Base-by-base conservation (phyloP, 139 green algal genomes). In the Coelastrella sp. region DNA sequence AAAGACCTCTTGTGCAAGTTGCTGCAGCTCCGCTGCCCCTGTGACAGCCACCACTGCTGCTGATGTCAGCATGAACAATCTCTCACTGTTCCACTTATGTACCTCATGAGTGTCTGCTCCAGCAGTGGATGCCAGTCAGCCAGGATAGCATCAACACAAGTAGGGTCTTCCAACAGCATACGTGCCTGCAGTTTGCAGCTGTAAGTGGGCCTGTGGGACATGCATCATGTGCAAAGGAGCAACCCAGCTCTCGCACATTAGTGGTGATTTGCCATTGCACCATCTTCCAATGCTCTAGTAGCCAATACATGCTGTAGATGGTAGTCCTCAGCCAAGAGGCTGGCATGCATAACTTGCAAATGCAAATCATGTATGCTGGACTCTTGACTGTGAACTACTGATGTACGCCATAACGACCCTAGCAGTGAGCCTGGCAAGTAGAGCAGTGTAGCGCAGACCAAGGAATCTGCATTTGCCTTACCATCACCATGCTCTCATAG, bases 401-500 rank as follows among this genome's bases (percentile, higher is more conserved):
- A 5, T 85, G 35, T 84, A 59, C 78, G n/a, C 79, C 22, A 19
- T 19, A 65, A 19, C 79, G 1, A 14, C 75, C 12, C 12, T 24
- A 49, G 19, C 15, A 14, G 22, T 22, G n/a, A 59, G n/a, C 27
- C 49, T 24, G 49, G 22, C 75, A 49, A 17, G 14, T 24, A 49
- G n/a, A 14, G 22, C 75, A 24, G 75, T 24, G 79, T 56, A 68
- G 49, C 17, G 1, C 15, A n/a, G 12, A 12, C 35, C 35, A 49
- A 49, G 35, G 35, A 49, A 49, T 49, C 35, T 49, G 35, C 35
- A 49, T 49, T 49, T 49, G 35, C 35, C 87, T 72, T 70, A 88
- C 88, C 94, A 96, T 96, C 11, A 96, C 91, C 78, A 96, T 90
- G 61, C 88, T 89, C 65, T 97, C 95, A 65, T 91, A 96, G 7